Evolutionary conservation across 1,284 basidiomycete species (phyloP).

Genomic region (Rhodotorula sp.): DNA sequence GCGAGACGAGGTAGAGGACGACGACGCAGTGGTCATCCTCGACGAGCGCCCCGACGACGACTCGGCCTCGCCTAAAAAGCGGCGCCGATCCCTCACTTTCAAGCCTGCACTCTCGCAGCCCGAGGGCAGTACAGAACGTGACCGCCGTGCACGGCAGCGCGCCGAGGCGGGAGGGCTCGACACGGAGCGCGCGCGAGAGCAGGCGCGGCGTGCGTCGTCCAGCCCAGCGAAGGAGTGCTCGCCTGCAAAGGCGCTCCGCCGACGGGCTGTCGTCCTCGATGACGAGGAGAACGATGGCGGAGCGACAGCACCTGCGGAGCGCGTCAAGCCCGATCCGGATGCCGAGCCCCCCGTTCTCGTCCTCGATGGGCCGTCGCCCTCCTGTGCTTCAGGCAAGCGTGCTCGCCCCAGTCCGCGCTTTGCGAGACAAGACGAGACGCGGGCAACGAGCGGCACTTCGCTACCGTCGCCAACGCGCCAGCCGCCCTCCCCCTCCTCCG

Average conservation of each 20-base stretch:
- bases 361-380: neutral
- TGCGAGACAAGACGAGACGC: neutral
- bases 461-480: neutral
- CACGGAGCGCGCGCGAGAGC: neutral
- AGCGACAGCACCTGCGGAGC: neutral
- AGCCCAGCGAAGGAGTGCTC: neutral
- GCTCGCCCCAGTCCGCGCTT: neutral
- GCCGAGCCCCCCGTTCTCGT: neutral
- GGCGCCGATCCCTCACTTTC: neutral
- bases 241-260: neutral
- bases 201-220: neutral
- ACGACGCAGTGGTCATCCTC: neutral
- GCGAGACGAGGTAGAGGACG: neutral
- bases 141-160: neutral
- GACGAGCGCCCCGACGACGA: neutral
- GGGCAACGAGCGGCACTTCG: neutral
- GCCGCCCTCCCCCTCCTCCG: neutral
- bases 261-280: neutral
- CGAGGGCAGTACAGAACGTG: neutral
- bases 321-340: conserved; percentile 9
- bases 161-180: neutral
- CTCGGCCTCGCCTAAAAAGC: neutral
- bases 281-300: neutral
- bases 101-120: neutral
- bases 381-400: neutral